phyloP scores from a whole-genome alignment of 2,329 filamentous ascomycete genomes.

The Microdochium paspali region DNA sequence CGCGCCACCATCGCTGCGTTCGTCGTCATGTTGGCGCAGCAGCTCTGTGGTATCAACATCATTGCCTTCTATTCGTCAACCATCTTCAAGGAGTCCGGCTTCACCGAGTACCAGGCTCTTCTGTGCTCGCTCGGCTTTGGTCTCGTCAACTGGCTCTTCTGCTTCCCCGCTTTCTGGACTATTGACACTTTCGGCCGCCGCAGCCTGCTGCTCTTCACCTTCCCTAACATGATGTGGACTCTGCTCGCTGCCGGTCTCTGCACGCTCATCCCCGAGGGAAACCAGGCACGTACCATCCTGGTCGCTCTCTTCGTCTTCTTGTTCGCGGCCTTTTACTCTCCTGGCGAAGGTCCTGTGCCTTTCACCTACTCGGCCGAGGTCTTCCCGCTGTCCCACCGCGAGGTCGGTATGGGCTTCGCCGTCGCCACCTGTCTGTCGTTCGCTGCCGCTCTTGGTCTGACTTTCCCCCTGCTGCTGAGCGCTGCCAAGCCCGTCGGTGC shows the following conservation, averaged over 20 bases:
- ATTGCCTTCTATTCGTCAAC: constrained; percentile 69
- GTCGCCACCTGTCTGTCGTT: constrained; percentile 57
- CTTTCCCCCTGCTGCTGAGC: constrained; percentile 47
- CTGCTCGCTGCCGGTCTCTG: constrained; percentile 54
- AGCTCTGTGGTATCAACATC: constrained; percentile 64
- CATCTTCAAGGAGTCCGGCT: constrained; percentile 49
- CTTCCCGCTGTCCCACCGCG: constrained; percentile 60
- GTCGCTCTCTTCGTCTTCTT: constrained; percentile 52
- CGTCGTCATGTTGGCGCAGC: constrained; percentile 71
- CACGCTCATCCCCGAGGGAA: constrained; percentile 33
- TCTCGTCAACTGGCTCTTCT: constrained; percentile 54
- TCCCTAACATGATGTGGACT: constrained; percentile 59
- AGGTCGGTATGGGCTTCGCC: constrained; percentile 62
- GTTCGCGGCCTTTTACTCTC: constrained; percentile 54
- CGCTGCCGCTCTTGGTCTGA: constrained; percentile 53
- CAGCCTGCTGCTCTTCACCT: constrained; percentile 53
- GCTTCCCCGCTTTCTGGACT: constrained; percentile 55
- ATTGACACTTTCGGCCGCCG: constrained; percentile 61
- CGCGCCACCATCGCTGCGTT: constrained; percentile 69
- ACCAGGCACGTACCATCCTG: constrained; percentile 23
- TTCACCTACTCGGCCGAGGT: constrained; percentile 63
- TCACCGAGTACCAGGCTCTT: constrained; percentile 43
- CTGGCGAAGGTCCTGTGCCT: constrained; percentile 57
- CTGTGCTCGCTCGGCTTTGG: constrained; percentile 58
- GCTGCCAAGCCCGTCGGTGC: constrained; percentile 34